These are phyloP conservation scores for Helicostylum pulchrum DNA, from an alignment of 192 early-diverging fungal species.

Conservation along the genomic window DNA sequence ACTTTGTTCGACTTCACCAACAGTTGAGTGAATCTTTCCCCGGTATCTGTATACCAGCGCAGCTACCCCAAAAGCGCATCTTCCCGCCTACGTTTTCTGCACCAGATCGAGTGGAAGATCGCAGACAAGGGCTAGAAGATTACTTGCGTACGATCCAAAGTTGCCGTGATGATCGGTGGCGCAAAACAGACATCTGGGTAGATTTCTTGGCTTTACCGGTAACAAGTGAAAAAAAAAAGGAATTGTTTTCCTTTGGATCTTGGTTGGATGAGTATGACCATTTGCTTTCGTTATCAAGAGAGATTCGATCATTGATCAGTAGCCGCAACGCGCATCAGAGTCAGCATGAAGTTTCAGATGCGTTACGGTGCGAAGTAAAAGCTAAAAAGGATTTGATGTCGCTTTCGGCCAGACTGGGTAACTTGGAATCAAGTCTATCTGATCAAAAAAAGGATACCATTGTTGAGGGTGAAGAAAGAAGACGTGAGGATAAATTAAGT, in stretches of 20 bases:
- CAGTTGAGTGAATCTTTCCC: constrained; percentile 65
- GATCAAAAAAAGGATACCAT: background rate
- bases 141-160: constrained; percentile 75
- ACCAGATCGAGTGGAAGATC: constrained; percentile 63
- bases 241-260: constrained; percentile 57
- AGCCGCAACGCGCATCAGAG: constrained; percentile 66
- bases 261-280: constrained; percentile 79
- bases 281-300: constrained; percentile 56
- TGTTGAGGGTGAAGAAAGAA: constrained; percentile 66
- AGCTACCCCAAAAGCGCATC: constrained; percentile 71
- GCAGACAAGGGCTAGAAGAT: constrained; percentile 71
- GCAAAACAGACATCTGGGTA: constrained; percentile 65
- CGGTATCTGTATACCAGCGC: constrained; percentile 50
- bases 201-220: constrained; percentile 71
- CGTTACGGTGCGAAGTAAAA: constrained; percentile 72
- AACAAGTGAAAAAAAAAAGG: constrained; percentile 39
- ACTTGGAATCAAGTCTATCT: constrained; percentile 49
- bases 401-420: constrained; percentile 39
- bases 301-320: constrained; percentile 69
- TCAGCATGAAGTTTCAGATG: constrained; percentile 68
- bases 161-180: constrained; percentile 74
- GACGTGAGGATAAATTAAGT: constrained; percentile 75
- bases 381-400: constrained; percentile 66
- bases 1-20: constrained; percentile 71
- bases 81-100: constrained; percentile 58